Evolutionary conservation across 129 eudicot genomes (phyloP).

Genomic region (Calendula officinalis): DNA sequence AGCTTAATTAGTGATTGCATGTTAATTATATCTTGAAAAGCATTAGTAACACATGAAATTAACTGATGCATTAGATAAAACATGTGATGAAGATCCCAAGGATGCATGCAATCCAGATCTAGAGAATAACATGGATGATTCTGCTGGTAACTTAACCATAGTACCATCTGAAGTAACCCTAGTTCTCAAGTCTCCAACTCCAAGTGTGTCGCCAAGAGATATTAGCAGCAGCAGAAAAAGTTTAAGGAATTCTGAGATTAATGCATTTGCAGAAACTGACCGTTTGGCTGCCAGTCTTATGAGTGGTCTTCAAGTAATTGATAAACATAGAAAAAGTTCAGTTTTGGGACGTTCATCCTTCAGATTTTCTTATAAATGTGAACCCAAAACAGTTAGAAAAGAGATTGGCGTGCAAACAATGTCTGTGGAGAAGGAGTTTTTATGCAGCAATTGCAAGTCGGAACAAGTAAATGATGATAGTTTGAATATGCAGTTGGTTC

Average conservation of each 20-base stretch:
- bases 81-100: conserved; percentile 15
- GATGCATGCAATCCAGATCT: conserved; percentile 16
- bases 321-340: conserved; percentile 52
- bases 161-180: conserved; percentile 46
- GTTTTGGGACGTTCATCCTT: conserved; percentile 64
- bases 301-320: conserved; percentile 73
- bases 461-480: conserved; percentile 36
- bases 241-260: conserved; percentile 47
- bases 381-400: conserved; percentile 43
- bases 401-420: conserved; percentile 85
- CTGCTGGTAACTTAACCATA: conserved; percentile 32
- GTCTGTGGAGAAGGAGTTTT: conserved; percentile 33
- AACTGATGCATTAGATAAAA: conserved; percentile 14
- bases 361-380: conserved; percentile 69
- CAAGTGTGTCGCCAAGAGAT: conserved; percentile 61
- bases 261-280: conserved; percentile 45
- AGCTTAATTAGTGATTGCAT: conserved; percentile 17
- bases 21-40: conserved; percentile 39
- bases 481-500: conserved; percentile 67
- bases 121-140: conserved; percentile 17
- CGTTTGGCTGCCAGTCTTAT: conserved; percentile 78
- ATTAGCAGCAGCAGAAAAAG: conserved; percentile 59
- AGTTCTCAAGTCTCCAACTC: conserved; percentile 60
- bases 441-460: conserved; percentile 71
- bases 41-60: neutral